Base-by-base conservation (phyloP, 192 early-diverging fungal genomes). In the Backusella morwellensis region DNA sequence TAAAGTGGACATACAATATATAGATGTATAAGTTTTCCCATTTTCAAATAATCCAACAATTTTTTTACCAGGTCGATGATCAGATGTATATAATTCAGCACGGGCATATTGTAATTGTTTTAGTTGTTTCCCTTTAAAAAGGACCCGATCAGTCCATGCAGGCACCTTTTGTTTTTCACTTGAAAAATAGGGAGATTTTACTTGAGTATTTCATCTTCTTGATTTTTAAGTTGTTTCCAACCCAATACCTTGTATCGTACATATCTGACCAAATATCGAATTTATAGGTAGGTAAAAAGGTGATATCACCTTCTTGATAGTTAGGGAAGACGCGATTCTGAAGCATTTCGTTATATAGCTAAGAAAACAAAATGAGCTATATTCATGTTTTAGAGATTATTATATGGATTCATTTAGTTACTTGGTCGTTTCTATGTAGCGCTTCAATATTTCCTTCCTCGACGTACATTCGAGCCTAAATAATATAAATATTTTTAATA, bases 271-370 rank as follows among this genome's bases (percentile, higher is more conserved):
- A 87, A 77, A 90, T 91, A 80, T 95, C 91, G 82, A 92, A 95
- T 76, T 95, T 94, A 81, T 95, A 95, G 0, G 94, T 95, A 0
- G 94, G 94, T 32, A 82, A 78, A 80, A 95, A 95, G 0, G 86
- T 86, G 40, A 95, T 88, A 23, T 76, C 75, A 0, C 88, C 92
- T 84, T 99, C 97, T 44, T 83, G 75, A 82, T 95, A 99, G 0
- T 89, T 94, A 4, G 79, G 71, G 77, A 98, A 99, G 8, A 91
- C 92, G 4, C 84, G 80, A 0, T 88, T 88, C 6, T 79, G 75
- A 6, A 85, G 83, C 78, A 92, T 89, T 77, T 93, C 91, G 7
- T 79, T 72, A 40, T 78, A 82, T 12, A 91, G 72, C 77, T 87
- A 40, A n/a, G 47, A 63, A 75, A 52, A 74, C 73, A 81, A 59